These are phyloP conservation scores for Pontederia crassipes DNA, from an alignment of 176 grass and related monocot genomes.

Conservation along the genomic window DNA sequence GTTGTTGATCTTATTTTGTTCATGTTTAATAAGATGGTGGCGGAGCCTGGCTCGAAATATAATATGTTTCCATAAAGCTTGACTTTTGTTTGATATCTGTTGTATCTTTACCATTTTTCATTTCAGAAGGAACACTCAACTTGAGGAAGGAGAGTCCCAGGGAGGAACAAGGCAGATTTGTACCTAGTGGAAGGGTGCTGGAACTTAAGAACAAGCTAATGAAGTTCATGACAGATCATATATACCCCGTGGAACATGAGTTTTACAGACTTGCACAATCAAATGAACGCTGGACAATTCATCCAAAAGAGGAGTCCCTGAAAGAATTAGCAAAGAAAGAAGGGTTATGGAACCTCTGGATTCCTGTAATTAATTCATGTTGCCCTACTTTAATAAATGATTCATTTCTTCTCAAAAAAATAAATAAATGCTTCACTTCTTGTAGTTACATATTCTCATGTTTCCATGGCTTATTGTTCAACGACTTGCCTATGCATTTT, in stretches of 20 bases:
- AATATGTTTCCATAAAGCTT: no score
- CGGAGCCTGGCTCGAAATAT: no score
- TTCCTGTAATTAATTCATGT: constrained; percentile 44
- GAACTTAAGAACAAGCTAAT: constrained; percentile 53
- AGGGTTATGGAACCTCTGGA: constrained; percentile 89
- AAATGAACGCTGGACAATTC: constrained; percentile 70
- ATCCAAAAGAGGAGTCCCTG: constrained; percentile 59
- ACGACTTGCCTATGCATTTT: background rate
- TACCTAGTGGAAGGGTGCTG: constrained; percentile 66
- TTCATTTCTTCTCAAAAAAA: background rate
- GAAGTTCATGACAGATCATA: constrained; percentile 72
- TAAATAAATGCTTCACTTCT: background rate
- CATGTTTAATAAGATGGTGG: no score
- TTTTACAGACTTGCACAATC: constrained; percentile 78
- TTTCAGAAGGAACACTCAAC: constrained; percentile 16
- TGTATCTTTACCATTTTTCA: constrained; percentile 28
- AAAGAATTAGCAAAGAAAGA: constrained; percentile 65
- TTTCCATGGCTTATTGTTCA: constrained; percentile 1
- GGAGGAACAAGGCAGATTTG: constrained; percentile 50
- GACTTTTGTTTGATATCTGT: background rate
- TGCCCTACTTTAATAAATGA: background rate
- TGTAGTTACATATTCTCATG: background rate
- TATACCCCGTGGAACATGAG: constrained; percentile 70
- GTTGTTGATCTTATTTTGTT: background rate
- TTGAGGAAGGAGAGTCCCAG: constrained; percentile 15